These are phyloP conservation scores for Pseudogymnoascus destructans DNA, from an alignment of 2,329 filamentous ascomycete species.

Conservation along the genomic window DNA sequence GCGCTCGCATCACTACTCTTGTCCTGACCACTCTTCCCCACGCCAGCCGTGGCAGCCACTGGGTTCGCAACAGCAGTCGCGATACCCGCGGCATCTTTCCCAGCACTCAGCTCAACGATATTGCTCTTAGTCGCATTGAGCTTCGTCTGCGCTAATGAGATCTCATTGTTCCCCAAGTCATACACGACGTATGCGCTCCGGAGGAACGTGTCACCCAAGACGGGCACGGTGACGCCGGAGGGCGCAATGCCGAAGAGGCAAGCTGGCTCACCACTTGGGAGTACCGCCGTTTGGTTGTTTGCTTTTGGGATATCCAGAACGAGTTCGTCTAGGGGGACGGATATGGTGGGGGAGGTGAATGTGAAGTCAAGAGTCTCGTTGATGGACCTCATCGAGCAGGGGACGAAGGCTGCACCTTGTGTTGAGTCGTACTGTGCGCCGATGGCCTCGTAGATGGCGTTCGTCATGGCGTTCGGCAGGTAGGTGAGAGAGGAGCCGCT, in stretches of 20 bases:
- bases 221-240: slow-evolving; percentile 39
- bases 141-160: slow-evolving; percentile 55
- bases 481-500: slow-evolving; percentile 56
- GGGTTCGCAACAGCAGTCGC: slow-evolving; percentile 38
- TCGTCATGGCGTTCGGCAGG: slow-evolving; percentile 43
- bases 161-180: slow-evolving; percentile 57
- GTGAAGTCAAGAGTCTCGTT: slow-evolving; percentile 36
- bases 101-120: slow-evolving; percentile 42
- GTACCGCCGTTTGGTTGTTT: slow-evolving; percentile 35
- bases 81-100: slow-evolving; percentile 38
- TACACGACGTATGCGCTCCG: slow-evolving; percentile 65
- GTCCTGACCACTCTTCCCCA: not conserved
- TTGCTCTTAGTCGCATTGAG: slow-evolving; percentile 41
- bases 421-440: slow-evolving; percentile 43
- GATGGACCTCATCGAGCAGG: slow-evolving; percentile 38
- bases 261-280: slow-evolving; percentile 39
- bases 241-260: slow-evolving; percentile 58
- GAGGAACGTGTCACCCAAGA: slow-evolving; percentile 64
- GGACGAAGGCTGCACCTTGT: slow-evolving; percentile 46
- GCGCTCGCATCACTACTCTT: not conserved
- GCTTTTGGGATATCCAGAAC: slow-evolving; percentile 38
- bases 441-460: slow-evolving; percentile 44
- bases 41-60: slow-evolving; percentile 36
- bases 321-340: slow-evolving; percentile 45
- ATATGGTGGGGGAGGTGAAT: slow-evolving; percentile 41